A percentile compares a stretch with the other conserved stretches of the same genome.
Evolutionary conservation across 2,329 filamentous ascomycete species (phyloP).

Genomic region (Aspergillus ochraceoroseus): DNA sequence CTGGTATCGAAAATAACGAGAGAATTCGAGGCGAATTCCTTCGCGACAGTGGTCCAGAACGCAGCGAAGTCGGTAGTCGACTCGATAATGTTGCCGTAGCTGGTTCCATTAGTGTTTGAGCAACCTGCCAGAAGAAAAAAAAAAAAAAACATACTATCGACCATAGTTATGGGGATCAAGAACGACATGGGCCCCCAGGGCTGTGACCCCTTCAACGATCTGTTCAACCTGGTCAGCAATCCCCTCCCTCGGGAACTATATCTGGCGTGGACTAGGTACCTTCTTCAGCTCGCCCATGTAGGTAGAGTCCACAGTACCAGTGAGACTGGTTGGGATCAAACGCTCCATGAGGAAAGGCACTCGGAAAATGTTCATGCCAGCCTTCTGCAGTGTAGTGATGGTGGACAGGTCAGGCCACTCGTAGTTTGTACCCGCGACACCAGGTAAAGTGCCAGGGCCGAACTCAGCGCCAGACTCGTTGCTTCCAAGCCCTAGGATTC

Average conservation of each 20-base stretch:
- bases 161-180: conserved; percentile 61
- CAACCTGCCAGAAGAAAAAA: no score
- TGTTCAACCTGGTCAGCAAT: conserved; percentile 8
- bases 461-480: conserved; percentile 64
- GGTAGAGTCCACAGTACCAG: conserved; percentile 38
- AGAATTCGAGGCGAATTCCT: conserved; percentile 50
- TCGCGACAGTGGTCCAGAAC: conserved; percentile 56
- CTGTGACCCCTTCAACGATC: conserved; percentile 38
- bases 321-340: conserved; percentile 45
- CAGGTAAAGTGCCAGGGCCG: conserved; percentile 55
- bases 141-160: conserved; percentile 25
- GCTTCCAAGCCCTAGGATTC: conserved; percentile 42
- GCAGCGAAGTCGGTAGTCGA: conserved; percentile 52
- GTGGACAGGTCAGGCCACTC: conserved; percentile 55
- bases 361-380: conserved; percentile 57
- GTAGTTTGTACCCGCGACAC: conserved; percentile 55
- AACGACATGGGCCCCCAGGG: conserved; percentile 50
- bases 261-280: conserved; percentile 10
- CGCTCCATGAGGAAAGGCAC: conserved; percentile 56
- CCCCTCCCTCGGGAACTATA: background rate
- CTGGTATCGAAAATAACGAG: conserved; percentile 60
- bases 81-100: conserved; percentile 23
- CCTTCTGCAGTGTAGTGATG: conserved; percentile 48
- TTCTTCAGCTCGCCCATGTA: conserved; percentile 43
- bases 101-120: background rate